Conservation (phyloP, 1,284 basidiomycete genomes). For the Microbotryum intermedium region DNA sequence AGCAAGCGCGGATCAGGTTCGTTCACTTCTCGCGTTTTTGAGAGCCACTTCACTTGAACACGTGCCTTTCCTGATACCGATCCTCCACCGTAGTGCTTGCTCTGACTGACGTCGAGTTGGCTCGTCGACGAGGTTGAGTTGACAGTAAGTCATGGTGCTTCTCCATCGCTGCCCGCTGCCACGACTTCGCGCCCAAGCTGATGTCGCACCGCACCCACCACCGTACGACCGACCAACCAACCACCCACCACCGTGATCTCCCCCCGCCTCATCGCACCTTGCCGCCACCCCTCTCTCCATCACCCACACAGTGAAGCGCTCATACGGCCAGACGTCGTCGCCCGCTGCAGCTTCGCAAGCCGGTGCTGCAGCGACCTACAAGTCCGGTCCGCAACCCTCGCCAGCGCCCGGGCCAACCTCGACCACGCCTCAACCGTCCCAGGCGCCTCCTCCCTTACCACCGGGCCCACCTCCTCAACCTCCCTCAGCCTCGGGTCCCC, state of each 20-base stretch:
- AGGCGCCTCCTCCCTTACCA: not conserved
- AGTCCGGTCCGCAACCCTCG: constrained; percentile 1
- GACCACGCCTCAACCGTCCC: not conserved
- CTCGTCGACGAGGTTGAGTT: no score
- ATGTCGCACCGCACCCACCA: not conserved
- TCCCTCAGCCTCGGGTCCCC: not conserved
- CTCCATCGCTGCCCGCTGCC: not conserved
- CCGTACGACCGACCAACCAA: not conserved
- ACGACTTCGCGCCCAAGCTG: not conserved
- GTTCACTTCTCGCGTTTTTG: no score
- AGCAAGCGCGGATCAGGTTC: no score
- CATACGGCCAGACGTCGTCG: constrained; percentile 5
- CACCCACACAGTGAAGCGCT: constrained; percentile 45
- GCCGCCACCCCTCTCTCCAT: constrained; percentile 44
- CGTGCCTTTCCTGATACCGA: no score
- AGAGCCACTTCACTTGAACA: no score
- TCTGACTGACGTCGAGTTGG: no score
- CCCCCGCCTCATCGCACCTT: not conserved
- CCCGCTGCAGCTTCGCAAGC: not conserved
- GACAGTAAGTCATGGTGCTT: not conserved
- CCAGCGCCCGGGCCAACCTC: not conserved
- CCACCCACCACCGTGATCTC: not conserved
- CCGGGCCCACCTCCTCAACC: constrained; percentile 1
- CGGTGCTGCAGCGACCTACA: not conserved
- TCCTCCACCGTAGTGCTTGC: no score